phyloP scores from a whole-genome alignment of 2,329 filamentous ascomycete species.

The Colletotrichum noveboracense region DNA sequence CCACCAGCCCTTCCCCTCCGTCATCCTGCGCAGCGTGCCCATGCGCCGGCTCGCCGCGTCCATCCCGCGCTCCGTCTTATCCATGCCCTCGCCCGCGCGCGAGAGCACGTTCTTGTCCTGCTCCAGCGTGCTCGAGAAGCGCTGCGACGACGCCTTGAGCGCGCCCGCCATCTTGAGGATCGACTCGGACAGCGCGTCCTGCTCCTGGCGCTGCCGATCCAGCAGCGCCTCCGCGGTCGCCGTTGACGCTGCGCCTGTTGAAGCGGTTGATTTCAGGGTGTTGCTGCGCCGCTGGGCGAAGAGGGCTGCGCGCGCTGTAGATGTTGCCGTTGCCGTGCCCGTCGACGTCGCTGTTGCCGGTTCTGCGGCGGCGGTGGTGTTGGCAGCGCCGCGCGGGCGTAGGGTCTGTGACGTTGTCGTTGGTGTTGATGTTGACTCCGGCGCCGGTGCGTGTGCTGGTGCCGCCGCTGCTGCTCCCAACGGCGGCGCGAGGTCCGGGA shows the following conservation, averaged over 20 bases:
- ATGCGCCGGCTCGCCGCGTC: slow-evolving; percentile 78
- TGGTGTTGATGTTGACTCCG: not conserved
- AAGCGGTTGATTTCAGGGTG: slow-evolving; percentile 27
- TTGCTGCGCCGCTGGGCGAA: slow-evolving; percentile 42
- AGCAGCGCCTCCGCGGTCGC: slow-evolving; percentile 74
- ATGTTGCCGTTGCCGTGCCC: slow-evolving; percentile 35
- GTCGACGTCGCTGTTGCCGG: slow-evolving; percentile 27
- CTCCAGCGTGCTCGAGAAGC: slow-evolving; percentile 75
- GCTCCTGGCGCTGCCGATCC: slow-evolving; percentile 78
- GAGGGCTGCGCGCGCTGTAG: slow-evolving; percentile 47
- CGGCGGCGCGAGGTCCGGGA: not conserved
- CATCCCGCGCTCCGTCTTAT: slow-evolving; percentile 78
- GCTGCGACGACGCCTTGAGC: slow-evolving; percentile 76
- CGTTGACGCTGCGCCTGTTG: slow-evolving; percentile 42
- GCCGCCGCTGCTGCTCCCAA: not conserved
- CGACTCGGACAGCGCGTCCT: slow-evolving; percentile 81
- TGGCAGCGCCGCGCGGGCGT: slow-evolving; percentile 33
- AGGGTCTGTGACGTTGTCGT: slow-evolving; percentile 27
- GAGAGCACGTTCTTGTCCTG: slow-evolving; percentile 73
- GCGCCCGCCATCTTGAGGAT: slow-evolving; percentile 81
- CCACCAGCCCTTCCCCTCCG: slow-evolving; percentile 88
- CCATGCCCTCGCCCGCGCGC: slow-evolving; percentile 75
- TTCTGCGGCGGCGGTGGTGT: slow-evolving; percentile 22
- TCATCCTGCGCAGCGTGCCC: slow-evolving; percentile 78
- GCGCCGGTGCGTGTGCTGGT: not conserved